Evolutionary conservation across 345 rosid species (phyloP).

Genomic region (Populus deltoides): DNA sequence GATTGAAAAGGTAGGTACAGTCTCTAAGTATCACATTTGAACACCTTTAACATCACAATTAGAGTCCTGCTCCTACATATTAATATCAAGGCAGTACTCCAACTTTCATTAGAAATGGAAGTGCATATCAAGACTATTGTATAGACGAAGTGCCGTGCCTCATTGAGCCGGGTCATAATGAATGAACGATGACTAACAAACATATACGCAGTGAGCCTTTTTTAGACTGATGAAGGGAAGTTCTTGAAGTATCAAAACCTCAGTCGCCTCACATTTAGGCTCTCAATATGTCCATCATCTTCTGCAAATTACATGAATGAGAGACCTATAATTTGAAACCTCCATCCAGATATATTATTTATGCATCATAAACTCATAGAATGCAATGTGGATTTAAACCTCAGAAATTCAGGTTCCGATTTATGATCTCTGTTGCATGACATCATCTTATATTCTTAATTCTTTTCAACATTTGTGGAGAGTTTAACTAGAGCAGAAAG

Average conservation of each 20-base stretch:
- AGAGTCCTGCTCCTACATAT: background rate
- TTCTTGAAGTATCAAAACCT: background rate
- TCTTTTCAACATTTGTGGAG: background rate
- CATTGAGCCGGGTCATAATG: background rate
- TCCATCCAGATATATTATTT: background rate
- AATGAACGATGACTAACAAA: background rate
- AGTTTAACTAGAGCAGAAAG: background rate
- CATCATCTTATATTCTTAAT: background rate
- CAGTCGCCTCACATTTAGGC: background rate
- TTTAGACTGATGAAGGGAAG: background rate
- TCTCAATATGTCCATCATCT: background rate
- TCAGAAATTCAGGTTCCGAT: background rate
- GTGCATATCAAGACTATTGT: background rate
- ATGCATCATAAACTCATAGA: background rate
- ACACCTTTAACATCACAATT: background rate
- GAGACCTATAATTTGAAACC: background rate
- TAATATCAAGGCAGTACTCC: conserved; percentile 1
- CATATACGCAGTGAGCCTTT: too few relatives aligned
- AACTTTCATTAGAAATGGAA: background rate
- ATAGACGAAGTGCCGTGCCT: background rate
- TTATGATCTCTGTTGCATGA: background rate
- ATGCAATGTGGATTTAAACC: background rate
- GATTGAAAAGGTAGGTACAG: conserved; percentile 60
- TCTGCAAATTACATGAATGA: background rate
- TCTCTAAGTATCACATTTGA: conserved; percentile 6